Evolutionary conservation across 2,329 filamentous ascomycete species (phyloP).

Genomic region (Monilinia fructigena): DNA sequence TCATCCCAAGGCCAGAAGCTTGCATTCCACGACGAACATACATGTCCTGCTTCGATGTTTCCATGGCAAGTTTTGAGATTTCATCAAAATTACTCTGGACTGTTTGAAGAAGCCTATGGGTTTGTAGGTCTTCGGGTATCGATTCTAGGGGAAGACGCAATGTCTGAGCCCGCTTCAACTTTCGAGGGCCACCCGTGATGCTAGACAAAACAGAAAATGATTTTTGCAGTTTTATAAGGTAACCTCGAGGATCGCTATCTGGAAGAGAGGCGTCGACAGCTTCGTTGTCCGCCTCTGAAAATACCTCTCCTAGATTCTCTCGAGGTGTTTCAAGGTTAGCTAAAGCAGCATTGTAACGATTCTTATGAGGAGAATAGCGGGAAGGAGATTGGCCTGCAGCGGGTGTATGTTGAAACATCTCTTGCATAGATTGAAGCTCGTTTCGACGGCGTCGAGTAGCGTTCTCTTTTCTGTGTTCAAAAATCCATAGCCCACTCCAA

Average conservation of each 20-base stretch:
- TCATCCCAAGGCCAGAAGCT: slow-evolving; percentile 28
- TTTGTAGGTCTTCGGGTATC: slow-evolving; percentile 30
- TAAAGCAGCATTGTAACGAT: slow-evolving; percentile 38
- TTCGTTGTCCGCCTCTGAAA: slow-evolving; percentile 15
- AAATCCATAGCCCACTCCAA: slow-evolving; percentile 40
- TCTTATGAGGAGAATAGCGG: slow-evolving; percentile 36
- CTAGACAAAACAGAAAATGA: slow-evolving; percentile 26
- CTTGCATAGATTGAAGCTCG: slow-evolving; percentile 30
- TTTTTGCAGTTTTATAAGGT: slow-evolving; percentile 38
- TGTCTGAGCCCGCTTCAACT: slow-evolving; percentile 34
- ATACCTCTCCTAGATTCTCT: not conserved
- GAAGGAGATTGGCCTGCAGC: not conserved
- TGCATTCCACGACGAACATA: slow-evolving; percentile 30
- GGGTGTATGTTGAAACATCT: slow-evolving; percentile 4
- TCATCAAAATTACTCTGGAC: slow-evolving; percentile 22
- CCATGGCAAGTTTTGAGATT: slow-evolving; percentile 22
- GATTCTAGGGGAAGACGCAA: slow-evolving; percentile 36
- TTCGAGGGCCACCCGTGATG: slow-evolving; percentile 25
- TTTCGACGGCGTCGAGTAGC: slow-evolving; percentile 36
- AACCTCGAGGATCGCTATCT: slow-evolving; percentile 38
- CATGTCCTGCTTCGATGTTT: slow-evolving; percentile 27
- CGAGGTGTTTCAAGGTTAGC: slow-evolving; percentile 27
- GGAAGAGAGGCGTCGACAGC: slow-evolving; percentile 32
- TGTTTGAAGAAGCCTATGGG: slow-evolving; percentile 30
- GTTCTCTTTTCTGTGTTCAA: slow-evolving; percentile 38